A percentile compares a stretch with the other conserved stretches of the same genome.
These are phyloP conservation scores for Cyberlindnera suaveolens DNA, from an alignment of 805 yeast genomes.

Conservation along the genomic window DNA sequence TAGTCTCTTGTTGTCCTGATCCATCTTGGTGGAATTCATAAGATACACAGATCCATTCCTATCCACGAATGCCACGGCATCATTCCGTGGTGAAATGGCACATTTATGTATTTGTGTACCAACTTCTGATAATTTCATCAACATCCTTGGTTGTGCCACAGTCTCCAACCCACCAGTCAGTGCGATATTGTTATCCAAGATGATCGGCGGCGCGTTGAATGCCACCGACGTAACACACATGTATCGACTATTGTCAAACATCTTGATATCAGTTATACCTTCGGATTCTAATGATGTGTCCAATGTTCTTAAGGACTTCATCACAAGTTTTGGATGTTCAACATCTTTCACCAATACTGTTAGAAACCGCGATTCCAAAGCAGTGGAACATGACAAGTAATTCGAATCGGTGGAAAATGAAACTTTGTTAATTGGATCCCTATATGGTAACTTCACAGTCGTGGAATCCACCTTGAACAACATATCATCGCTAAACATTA, in stretches of 20 bases:
- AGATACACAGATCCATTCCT: constrained; percentile 71
- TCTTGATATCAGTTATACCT: constrained; percentile 78
- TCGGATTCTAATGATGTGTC: constrained; percentile 73
- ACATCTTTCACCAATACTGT: constrained; percentile 63
- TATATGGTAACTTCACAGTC: constrained; percentile 75
- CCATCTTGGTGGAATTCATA: constrained; percentile 55
- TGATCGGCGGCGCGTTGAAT: constrained; percentile 58
- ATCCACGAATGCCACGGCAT: constrained; percentile 75
- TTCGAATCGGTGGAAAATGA: constrained; percentile 68
- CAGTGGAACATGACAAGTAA: constrained; percentile 62
- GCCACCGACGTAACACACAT: constrained; percentile 58
- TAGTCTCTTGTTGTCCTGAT: constrained; percentile 43
- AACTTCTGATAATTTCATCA: constrained; percentile 66
- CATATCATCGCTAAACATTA: constrained; percentile 9
- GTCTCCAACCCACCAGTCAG: constrained; percentile 30
- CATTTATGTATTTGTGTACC: constrained; percentile 74
- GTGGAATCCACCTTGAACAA: constrained; percentile 46
- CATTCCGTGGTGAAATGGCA: constrained; percentile 79
- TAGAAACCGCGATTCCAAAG: constrained; percentile 70
- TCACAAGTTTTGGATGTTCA: constrained; percentile 56
- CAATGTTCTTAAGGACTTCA: constrained; percentile 59
- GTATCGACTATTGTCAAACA: constrained; percentile 59
- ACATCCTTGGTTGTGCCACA: constrained; percentile 54
- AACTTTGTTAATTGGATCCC: constrained; percentile 75
- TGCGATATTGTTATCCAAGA: constrained; percentile 58